phyloP scores from a whole-genome alignment of 371 early-diverging fungal genomes.

The Lichtheimia ornata region DNA sequence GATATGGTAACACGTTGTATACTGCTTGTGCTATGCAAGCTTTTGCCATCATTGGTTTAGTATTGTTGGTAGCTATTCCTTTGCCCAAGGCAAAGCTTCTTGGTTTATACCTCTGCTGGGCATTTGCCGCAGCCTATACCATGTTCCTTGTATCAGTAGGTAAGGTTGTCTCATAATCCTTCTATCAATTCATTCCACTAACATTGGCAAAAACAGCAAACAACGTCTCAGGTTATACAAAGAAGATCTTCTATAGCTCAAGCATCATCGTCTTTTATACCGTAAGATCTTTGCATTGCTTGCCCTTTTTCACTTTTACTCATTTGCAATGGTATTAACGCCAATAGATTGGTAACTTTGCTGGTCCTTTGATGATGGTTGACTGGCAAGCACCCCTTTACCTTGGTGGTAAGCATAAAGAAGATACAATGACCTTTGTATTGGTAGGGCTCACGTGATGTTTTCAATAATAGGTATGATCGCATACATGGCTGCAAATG shows the following conservation, averaged over 20 bases:
- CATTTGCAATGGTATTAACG: background rate
- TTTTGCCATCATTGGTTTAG: constrained; percentile 23
- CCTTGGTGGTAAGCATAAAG: constrained; percentile 21
- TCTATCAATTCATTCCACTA: no score
- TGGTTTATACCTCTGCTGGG: constrained; percentile 32
- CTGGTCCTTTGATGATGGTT: constrained; percentile 32
- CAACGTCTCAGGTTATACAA: constrained; percentile 37
- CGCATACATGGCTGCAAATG: constrained; percentile 25
- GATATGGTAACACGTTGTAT: constrained; percentile 23
- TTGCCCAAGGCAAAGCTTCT: constrained; percentile 24
- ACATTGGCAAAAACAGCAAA: constrained; percentile 13
- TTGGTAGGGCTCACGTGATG: no score
- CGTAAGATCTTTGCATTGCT: constrained; percentile 9
- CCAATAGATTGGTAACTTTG: constrained; percentile 24
- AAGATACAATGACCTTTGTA: no score
- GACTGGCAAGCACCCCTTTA: constrained; percentile 27
- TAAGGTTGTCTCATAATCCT: background rate
- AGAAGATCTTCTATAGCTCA: constrained; percentile 30
- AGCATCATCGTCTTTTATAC: constrained; percentile 29
- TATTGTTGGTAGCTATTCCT: constrained; percentile 29
- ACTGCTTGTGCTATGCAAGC: constrained; percentile 17
- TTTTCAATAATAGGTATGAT: constrained; percentile 15
- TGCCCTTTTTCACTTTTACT: background rate
- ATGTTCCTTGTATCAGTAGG: constrained; percentile 22
- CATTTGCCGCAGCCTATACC: constrained; percentile 24